Evolutionary conservation across 2,329 filamentous ascomycete species (phyloP).

Genomic region (Nectriaceae sp.): DNA sequence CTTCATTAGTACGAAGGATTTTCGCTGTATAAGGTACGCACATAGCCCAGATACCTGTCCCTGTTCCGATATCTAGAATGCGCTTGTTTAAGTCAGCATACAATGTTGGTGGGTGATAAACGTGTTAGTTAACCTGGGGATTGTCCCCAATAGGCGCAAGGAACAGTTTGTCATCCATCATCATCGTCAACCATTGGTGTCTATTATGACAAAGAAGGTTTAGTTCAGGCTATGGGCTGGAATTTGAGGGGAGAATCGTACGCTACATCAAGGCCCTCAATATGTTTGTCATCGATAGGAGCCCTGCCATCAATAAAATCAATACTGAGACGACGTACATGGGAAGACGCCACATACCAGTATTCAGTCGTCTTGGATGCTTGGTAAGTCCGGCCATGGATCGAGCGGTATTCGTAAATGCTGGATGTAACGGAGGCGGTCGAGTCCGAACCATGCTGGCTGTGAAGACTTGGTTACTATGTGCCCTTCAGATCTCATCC

Average conservation of each 20-base stretch:
- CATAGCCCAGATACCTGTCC: too few species aligned
- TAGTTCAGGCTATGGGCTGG: too few species aligned
- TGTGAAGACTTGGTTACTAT: too few species aligned
- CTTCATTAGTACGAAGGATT: too few species aligned
- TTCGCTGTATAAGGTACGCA: too few species aligned
- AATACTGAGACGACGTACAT: too few species aligned
- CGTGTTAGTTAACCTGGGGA: neutral
- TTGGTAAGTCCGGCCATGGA: neutral
- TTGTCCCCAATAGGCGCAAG: neutral
- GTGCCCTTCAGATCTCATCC: too few species aligned
- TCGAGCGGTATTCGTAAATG: neutral
- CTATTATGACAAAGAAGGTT: neutral
- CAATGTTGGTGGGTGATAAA: too few species aligned
- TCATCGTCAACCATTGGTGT: neutral
- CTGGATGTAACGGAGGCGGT: too few species aligned
- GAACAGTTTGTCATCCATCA: neutral
- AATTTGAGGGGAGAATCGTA: too few species aligned
- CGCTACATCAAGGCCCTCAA: neutral
- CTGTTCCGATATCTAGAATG: neutral
- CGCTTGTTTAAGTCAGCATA: neutral
- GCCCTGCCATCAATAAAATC: neutral
- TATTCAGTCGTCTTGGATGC: neutral
- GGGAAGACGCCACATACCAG: too few species aligned
- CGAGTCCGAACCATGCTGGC: too few species aligned
- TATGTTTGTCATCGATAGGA: neutral